Conservation (phyloP, 805 yeast species). For the Cyberlindnera euphorbiiphila region DNA sequence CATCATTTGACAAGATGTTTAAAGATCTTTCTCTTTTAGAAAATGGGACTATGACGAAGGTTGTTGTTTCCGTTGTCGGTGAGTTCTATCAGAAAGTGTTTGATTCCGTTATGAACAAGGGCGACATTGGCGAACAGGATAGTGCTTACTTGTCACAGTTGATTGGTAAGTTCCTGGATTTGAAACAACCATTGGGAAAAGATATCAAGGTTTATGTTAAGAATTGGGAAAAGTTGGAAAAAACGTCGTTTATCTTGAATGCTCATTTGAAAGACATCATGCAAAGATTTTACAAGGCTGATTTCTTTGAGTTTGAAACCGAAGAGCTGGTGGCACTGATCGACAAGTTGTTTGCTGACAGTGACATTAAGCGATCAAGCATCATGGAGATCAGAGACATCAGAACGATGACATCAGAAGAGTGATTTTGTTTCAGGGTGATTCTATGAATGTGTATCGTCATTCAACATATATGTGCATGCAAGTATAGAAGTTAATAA, state of each 20-base stretch:
- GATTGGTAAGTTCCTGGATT: constrained; percentile 15
- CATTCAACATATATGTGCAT: not conserved
- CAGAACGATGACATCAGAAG: constrained; percentile 35
- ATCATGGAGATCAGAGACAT: constrained; percentile 41
- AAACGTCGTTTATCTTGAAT: constrained; percentile 21
- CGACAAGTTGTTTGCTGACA: constrained; percentile 38
- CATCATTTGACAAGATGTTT: constrained; percentile 6
- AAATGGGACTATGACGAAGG: constrained; percentile 2
- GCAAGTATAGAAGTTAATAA: not conserved
- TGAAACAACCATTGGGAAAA: constrained; percentile 16
- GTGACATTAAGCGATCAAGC: constrained; percentile 31
- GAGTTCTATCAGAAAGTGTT: constrained; percentile 21
- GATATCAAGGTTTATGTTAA: constrained; percentile 9
- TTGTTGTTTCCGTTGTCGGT: constrained; percentile 17
- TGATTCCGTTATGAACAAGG: constrained; percentile 14
- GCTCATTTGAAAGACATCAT: constrained; percentile 39
- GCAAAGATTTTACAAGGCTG: constrained; percentile 39
- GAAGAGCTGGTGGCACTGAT: constrained; percentile 35
- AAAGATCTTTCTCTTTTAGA: constrained; percentile 9
- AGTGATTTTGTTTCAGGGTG: too few species aligned
- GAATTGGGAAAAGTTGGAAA: constrained; percentile 22
- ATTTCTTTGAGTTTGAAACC: constrained; percentile 35
- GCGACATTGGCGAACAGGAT: constrained; percentile 25
- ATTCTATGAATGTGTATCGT: too few species aligned
- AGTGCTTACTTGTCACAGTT: constrained; percentile 21